phyloP scores from a whole-genome alignment of 1,139 yeast genomes.

The Diutina siamensis region DNA sequence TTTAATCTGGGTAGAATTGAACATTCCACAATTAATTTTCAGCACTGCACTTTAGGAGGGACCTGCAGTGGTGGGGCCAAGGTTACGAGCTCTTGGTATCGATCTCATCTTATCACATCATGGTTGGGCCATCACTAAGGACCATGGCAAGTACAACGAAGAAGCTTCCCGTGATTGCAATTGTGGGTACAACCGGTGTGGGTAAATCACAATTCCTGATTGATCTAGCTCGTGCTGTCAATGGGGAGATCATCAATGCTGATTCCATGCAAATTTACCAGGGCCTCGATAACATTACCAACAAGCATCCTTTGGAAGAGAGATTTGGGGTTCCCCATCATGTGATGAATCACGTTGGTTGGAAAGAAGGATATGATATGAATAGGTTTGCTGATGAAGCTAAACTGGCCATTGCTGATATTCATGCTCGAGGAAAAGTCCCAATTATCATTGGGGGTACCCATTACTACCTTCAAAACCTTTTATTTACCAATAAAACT shows the following conservation, averaged over 20 bases:
- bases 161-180: constrained; percentile 36
- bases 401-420: constrained; percentile 39
- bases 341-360: constrained; percentile 69
- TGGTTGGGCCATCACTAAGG: background rate
- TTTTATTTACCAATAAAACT: constrained; percentile 62
- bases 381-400: constrained; percentile 77
- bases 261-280: constrained; percentile 94
- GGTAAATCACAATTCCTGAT: constrained; percentile 84
- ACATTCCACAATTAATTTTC: background rate
- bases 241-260: constrained; percentile 89
- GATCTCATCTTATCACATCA: background rate
- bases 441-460: constrained; percentile 96
- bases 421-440: constrained; percentile 56
- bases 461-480: constrained; percentile 76
- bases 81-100: background rate
- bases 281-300: constrained; percentile 67
- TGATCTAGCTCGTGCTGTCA: constrained; percentile 62
- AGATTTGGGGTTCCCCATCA: constrained; percentile 71
- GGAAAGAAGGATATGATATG: constrained; percentile 78
- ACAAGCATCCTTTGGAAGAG: constrained; percentile 79
- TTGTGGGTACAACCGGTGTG: constrained; percentile 97
- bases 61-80: background rate
- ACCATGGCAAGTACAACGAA: background rate
- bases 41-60: background rate
- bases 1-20: background rate